Conservation (phyloP, 129 eudicot genomes). For the Calendula officinalis region DNA sequence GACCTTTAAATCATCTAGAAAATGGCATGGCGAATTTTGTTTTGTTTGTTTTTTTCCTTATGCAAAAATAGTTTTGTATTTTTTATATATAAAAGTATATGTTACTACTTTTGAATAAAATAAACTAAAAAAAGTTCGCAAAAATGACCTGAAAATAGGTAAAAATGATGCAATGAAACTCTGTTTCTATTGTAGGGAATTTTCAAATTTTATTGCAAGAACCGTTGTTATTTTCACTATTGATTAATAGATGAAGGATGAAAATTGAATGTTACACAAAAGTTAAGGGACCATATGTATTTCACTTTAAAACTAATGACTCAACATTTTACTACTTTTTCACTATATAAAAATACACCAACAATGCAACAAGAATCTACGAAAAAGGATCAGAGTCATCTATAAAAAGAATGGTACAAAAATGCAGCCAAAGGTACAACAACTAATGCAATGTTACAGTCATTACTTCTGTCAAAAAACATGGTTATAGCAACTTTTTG, state of each 20-base stretch:
- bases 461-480: constrained; percentile 57
- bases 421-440: constrained; percentile 31
- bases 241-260: neutral
- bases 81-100: too few relatives aligned
- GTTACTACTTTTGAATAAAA: too few relatives aligned
- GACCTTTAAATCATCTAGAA: too few relatives aligned
- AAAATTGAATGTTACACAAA: neutral
- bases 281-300: constrained; percentile 8
- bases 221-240: too few relatives aligned
- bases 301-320: constrained; percentile 19
- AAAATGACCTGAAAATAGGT: too few relatives aligned
- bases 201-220: too few relatives aligned
- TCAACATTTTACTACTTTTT: constrained; percentile 17
- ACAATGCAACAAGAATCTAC: constrained; percentile 40
- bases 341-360: constrained; percentile 22
- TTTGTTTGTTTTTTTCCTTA: too few relatives aligned
- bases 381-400: constrained; percentile 19
- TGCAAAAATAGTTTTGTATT: too few relatives aligned
- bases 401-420: constrained; percentile 45
- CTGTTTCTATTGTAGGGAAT: too few relatives aligned
- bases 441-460: constrained; percentile 16
- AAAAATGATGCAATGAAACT: too few relatives aligned
- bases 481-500: constrained; percentile 87
- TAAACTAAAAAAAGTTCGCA: too few relatives aligned
- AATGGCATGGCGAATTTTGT: too few relatives aligned